Percentiles rank a stretch among this genome's conserved stretches.
These are phyloP conservation scores for Casuarina equisetifolia DNA, from an alignment of 306 rosid genomes.

Conservation along the genomic window DNA sequence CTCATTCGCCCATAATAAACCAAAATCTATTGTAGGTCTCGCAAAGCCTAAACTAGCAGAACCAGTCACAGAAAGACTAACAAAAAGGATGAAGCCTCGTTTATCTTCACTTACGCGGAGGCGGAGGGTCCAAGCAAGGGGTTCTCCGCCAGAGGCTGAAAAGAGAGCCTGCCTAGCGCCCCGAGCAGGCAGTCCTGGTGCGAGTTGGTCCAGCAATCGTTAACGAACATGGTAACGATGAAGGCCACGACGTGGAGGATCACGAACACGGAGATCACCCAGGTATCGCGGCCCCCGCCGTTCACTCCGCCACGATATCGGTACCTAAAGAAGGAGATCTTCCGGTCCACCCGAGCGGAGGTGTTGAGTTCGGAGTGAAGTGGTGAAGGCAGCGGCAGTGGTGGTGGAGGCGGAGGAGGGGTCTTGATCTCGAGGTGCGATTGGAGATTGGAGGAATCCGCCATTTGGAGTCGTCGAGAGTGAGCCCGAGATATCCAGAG, in stretches of 20 bases:
- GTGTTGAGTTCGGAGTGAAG: constrained; percentile 3
- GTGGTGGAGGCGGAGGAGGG: constrained; percentile 12
- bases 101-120: constrained; percentile 57
- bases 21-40: too few species aligned
- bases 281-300: constrained; percentile 50
- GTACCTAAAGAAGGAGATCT: constrained; percentile 41
- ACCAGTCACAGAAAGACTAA: not conserved
- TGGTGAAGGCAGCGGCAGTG: constrained; percentile 19
- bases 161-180: constrained; percentile 70
- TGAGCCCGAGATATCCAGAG: constrained; percentile 1
- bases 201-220: constrained; percentile 80
- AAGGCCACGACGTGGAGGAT: constrained; percentile 68
- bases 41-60: not conserved
- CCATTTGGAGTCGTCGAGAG: constrained; percentile 27
- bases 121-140: constrained; percentile 91
- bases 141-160: constrained; percentile 82
- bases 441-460: constrained; percentile 32
- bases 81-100: not conserved
- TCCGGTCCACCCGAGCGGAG: constrained; percentile 10
- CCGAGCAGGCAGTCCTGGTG: constrained; percentile 59
- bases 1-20: not conserved
- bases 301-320: constrained; percentile 30
- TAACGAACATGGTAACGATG: constrained; percentile 70
- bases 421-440: constrained; percentile 53
- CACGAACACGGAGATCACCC: constrained; percentile 81